phyloP scores from a whole-genome alignment of 1,284 basidiomycete genomes.

The Neolentinus lepideus region DNA sequence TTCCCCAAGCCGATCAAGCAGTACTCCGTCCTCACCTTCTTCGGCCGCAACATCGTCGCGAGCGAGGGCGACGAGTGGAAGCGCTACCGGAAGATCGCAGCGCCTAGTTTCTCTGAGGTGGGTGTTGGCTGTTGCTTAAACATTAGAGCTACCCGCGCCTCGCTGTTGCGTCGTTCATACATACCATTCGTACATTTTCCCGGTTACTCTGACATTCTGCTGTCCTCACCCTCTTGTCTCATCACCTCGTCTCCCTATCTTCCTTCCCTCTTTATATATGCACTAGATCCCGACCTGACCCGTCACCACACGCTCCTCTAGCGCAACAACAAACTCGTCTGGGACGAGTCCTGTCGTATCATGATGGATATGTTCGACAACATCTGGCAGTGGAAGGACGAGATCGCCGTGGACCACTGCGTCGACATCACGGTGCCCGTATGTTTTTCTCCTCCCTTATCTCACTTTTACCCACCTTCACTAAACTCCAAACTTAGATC shows the following conservation, averaged over 20 bases:
- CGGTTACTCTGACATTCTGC: too few relatives aligned
- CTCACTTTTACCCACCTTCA: background rate
- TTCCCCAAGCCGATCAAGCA: constrained; percentile 27
- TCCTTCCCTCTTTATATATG: background rate
- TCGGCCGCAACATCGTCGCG: constrained; percentile 49
- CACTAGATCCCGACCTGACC: background rate
- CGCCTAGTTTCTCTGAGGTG: constrained; percentile 35
- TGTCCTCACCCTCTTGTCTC: too few relatives aligned
- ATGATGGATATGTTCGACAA: constrained; percentile 28
- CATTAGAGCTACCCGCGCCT: too few relatives aligned
- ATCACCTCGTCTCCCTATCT: background rate
- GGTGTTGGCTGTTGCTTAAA: too few relatives aligned
- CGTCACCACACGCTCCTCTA: too few relatives aligned
- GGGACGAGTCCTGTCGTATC: constrained; percentile 41
- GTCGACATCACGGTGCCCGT: constrained; percentile 41
- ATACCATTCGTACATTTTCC: background rate
- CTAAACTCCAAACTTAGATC: constrained; percentile 25
- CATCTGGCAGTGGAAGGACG: constrained; percentile 25
- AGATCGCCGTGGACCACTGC: constrained; percentile 23
- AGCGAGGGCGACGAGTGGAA: constrained; percentile 59
- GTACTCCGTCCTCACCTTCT: constrained; percentile 26
- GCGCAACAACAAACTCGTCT: constrained; percentile 51
- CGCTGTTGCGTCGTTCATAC: too few relatives aligned
- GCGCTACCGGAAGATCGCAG: constrained; percentile 41
- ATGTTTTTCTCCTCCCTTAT: constrained; percentile 9